Conservation (phyloP, 108 stramenopile genomes). For the Asterionellopsis glacialis region DNA sequence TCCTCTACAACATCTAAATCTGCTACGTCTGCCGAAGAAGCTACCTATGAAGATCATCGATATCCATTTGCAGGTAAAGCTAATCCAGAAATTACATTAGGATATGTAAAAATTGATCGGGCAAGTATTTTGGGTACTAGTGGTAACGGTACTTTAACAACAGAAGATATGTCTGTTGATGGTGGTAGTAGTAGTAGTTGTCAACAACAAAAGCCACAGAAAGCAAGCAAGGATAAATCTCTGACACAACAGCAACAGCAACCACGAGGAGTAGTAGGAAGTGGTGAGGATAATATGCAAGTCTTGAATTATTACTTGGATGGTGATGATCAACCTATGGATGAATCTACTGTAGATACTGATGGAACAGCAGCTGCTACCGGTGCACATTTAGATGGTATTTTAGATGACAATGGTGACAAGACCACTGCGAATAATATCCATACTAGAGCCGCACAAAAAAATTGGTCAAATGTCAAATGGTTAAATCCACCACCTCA, state of each 20-base stretch:
- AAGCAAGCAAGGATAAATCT: neutral
- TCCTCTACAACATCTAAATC: constrained; percentile 5
- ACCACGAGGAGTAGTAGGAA: neutral
- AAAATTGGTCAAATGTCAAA: constrained; percentile 13
- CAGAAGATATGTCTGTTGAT: no score
- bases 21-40: constrained; percentile 17
- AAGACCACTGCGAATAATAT: no score
- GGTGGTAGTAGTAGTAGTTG: neutral
- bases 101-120: constrained; percentile 44
- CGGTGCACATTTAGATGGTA: no score
- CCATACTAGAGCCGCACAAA: no score
- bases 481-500: constrained; percentile 56
- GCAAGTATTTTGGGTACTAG: constrained; percentile 6
- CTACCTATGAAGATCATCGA: constrained; percentile 80
- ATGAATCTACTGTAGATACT: no score
- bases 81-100: constrained; percentile 75
- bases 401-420: no score
- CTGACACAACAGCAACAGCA: constrained; percentile 1
- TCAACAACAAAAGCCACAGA: neutral
- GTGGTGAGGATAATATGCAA: neutral
- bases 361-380: no score
- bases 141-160: no score
- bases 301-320: neutral
- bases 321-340: neutral
- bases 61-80: constrained; percentile 92